Percentiles rank a stretch among this genome's conserved stretches.
Evolutionary conservation across 495 filamentous ascomycete genomes (phyloP).

Genomic region (Cudoniella acicularis): DNA sequence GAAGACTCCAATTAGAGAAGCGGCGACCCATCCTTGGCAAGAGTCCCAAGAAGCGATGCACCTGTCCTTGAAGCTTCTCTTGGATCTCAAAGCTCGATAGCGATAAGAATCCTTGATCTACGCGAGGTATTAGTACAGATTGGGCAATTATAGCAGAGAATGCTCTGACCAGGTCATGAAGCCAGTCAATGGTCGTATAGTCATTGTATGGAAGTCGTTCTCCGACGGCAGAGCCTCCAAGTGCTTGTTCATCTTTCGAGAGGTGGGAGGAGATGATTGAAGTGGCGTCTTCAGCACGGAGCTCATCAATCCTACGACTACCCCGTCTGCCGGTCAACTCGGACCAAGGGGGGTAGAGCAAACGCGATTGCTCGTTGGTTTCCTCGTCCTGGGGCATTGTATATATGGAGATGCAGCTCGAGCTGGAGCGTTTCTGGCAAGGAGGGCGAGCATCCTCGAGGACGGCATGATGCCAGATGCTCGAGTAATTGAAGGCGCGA

Average conservation of each 20-base stretch:
- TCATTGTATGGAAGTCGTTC: slow-evolving; percentile 56
- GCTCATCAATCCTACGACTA: background rate
- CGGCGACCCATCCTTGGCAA: slow-evolving; percentile 49
- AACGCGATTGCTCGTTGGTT: slow-evolving; percentile 13
- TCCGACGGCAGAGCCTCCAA: slow-evolving; percentile 41
- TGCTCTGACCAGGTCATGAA: slow-evolving; percentile 48
- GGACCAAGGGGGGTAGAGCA: slow-evolving; percentile 9
- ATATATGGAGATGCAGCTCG: background rate
- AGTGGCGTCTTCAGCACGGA: background rate
- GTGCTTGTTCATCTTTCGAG: slow-evolving; percentile 41
- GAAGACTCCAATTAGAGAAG: slow-evolving; percentile 47
- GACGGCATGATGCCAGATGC: no score
- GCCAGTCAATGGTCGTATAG: slow-evolving; percentile 57
- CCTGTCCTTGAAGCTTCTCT: slow-evolving; percentile 34
- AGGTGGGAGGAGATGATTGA: slow-evolving; percentile 24
- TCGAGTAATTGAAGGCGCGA: no score
- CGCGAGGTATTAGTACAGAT: slow-evolving; percentile 1
- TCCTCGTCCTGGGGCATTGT: slow-evolving; percentile 19
- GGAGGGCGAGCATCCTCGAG: no score
- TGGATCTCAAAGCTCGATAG: slow-evolving; percentile 36
- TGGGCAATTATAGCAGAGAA: background rate
- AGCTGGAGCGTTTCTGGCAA: no score
- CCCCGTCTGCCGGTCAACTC: background rate
- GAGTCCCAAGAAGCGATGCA: slow-evolving; percentile 36
- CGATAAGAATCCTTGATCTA: slow-evolving; percentile 57